phyloP scores from a whole-genome alignment of 2,329 filamentous ascomycete genomes.

The Chrysosporium keratinophilum region DNA sequence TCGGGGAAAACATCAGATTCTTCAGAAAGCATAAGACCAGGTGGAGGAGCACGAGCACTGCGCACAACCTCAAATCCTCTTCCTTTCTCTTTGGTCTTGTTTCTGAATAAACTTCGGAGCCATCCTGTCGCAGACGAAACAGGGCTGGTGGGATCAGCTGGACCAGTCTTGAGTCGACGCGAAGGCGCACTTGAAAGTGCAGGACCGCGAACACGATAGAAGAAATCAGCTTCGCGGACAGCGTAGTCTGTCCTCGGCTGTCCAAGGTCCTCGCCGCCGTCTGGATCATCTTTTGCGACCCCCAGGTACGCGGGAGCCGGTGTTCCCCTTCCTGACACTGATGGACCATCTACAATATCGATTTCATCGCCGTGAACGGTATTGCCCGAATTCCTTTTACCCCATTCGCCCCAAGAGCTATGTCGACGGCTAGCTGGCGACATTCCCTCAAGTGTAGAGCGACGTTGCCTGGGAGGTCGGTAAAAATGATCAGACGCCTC shows the following conservation, averaged over 20 bases:
- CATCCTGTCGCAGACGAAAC: slow-evolving; percentile 83
- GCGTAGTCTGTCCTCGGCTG: slow-evolving; percentile 70
- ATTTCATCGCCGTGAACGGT: slow-evolving; percentile 26
- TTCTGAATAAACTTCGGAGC: slow-evolving; percentile 68
- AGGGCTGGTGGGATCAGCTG: slow-evolving; percentile 85
- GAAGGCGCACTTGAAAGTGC: slow-evolving; percentile 73
- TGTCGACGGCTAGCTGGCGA: slow-evolving; percentile 36
- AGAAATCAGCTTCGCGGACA: slow-evolving; percentile 91
- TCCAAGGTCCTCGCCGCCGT: slow-evolving; percentile 37
- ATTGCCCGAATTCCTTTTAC: slow-evolving; percentile 32
- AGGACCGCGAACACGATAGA: slow-evolving; percentile 84
- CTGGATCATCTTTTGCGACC: slow-evolving; percentile 45
- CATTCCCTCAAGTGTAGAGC: slow-evolving; percentile 49
- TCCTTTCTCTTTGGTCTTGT: slow-evolving; percentile 84
- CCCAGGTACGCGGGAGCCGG: slow-evolving; percentile 47
- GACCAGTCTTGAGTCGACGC: slow-evolving; percentile 81
- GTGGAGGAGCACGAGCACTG: slow-evolving; percentile 73
- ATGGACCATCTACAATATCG: slow-evolving; percentile 30
- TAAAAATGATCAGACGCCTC: slow-evolving; percentile 71
- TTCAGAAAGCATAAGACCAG: slow-evolving; percentile 48
- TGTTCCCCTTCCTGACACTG: slow-evolving; percentile 38
- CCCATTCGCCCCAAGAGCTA: slow-evolving; percentile 39
- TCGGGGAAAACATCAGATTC: slow-evolving; percentile 53
- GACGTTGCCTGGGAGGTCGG: slow-evolving; percentile 64
- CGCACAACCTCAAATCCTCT: slow-evolving; percentile 96